phyloP scores from a whole-genome alignment of 495 filamentous ascomycete species.

The Xylaria nigripes region DNA sequence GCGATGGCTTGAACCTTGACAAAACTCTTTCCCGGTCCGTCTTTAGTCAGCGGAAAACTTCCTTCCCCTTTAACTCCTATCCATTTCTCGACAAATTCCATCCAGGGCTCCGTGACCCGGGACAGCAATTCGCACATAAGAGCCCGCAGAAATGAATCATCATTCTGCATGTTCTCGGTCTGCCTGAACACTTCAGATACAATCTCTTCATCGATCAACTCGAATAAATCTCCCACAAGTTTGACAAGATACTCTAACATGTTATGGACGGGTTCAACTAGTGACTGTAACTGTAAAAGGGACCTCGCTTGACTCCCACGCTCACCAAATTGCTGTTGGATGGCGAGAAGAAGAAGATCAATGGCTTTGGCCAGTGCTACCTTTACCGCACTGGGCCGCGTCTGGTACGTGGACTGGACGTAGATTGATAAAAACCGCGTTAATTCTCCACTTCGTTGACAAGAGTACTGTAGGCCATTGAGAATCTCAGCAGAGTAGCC shows the following conservation, averaged over 20 bases:
- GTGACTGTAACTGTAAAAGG: conserved; percentile 58
- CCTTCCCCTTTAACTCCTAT: conserved; percentile 58
- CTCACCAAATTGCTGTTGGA: conserved; percentile 48
- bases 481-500: conserved; percentile 57
- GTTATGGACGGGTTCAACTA: conserved; percentile 55
- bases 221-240: conserved; percentile 49
- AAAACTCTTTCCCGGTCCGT: conserved; percentile 44
- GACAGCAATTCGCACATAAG: conserved; percentile 60
- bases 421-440: conserved; percentile 48
- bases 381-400: conserved; percentile 38
- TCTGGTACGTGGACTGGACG: conserved; percentile 38
- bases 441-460: conserved; percentile 52
- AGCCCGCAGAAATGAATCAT: conserved; percentile 50
- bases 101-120: conserved; percentile 60
- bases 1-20: conserved; percentile 52
- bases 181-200: conserved; percentile 59
- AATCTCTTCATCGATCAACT: conserved; percentile 56
- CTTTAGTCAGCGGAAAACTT: conserved; percentile 39
- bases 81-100: conserved; percentile 66
- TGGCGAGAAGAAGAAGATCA: conserved; percentile 43
- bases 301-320: conserved; percentile 37
- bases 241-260: conserved; percentile 54
- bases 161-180: conserved; percentile 56
- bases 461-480: conserved; percentile 47
- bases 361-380: conserved; percentile 57